Evolutionary conservation across 371 early-diverging fungal genomes (phyloP), one percentile per base, ranked within the genome.

Genomic region (Apophysomyces ossiformis): DNA sequence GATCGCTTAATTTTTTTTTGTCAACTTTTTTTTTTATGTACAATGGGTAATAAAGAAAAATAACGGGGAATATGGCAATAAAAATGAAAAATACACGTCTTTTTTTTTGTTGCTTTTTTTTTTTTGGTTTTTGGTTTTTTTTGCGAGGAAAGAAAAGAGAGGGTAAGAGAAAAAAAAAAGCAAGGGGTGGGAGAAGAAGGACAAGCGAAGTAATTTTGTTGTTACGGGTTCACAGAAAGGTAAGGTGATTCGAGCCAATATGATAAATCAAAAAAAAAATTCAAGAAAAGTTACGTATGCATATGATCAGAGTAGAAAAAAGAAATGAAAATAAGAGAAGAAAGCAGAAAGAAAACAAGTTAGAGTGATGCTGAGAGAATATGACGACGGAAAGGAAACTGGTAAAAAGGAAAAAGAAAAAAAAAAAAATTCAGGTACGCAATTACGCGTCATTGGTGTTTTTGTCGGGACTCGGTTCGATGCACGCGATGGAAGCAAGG

Each of bases 401-500:
- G 18, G 37, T 46, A 21, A 58, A 32, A 66, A 37, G 21, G n/a
- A 43, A 15, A 15, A 45, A 64, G 18, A 56, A 32, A 60, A 37
- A 57, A 61, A 64, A 57, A 60, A 41, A 58, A 58, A 50, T 50
- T 50, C 54, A 50, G 54, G 54, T 50, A 50, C 54, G 54, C 54
- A 50, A 50, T 50, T 50, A 50, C 54, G 54, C 54, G 54, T 50
- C 54, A 50, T 50, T 50, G 16, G 54, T 21, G 54, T 16, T 50
- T 50, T 50, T 50, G 54, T 50, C 54, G 54, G 54, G 54, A 54
- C 13, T 26, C 62, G 60, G 61, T 43, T 68, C 64, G 39, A 63
- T 59, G 54, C 54, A 60, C 35, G 68, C 68, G 38, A 63, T 47
- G n/a, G 41, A 56, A 13, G 68, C 68, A 9, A 68, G 56, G 43